Base-by-base conservation (phyloP, 768 basidiomycete genomes). In the Termitomyces sp. region DNA sequence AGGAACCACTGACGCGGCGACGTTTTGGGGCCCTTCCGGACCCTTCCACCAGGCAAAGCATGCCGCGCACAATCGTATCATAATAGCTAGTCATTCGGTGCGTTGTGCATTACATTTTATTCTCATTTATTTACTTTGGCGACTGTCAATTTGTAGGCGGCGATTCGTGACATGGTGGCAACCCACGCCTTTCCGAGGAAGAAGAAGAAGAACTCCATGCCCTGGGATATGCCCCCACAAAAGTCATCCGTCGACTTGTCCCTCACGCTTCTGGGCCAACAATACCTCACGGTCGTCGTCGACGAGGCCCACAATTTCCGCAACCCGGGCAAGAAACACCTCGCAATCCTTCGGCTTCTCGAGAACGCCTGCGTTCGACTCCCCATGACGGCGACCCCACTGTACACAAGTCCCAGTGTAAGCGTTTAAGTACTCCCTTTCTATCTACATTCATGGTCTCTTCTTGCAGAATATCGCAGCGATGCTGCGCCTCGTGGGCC, bases 71-170 rank as follows among this genome's bases (percentile, higher is more conserved):
- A 56, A 63, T 18, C n/a, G 46, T 0, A 64, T 70, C 16, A 61
- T 72, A 18, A 24, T 72, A 24, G 63, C 65, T 0, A 59, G 59
- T 8, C 68, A 70, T 12, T 65, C 70, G 4, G 71, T 72, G 48
- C 20, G 66, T 60, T 56, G 0, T 3, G 1, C 1, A 13, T n/a
- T 8, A 0, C 7, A n/a, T 4, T 1, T 31, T 2, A 1, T 2
- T 9, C 18, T 31, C 16, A 5, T 3, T n/a, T 46, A 29, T 16
- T 47, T 16, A 47, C 10, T 8, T 1, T n/a, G n/a, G n/a, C n/a
- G n/a, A 29, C 29, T 16, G 8, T 31, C 18, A 2, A 31, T 1
- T n/a, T 8, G 0, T 5, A 47, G 46, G 46, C 29, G 0, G 6
- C 20, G 2, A n/a, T 20, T 9, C 4, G 29, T 1, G n/a, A 47